Percentiles rank a stretch among this genome's conserved stretches.
Conservation (phyloP, 73 alveolate genomes). For the Blepharisma stoltei region DNA sequence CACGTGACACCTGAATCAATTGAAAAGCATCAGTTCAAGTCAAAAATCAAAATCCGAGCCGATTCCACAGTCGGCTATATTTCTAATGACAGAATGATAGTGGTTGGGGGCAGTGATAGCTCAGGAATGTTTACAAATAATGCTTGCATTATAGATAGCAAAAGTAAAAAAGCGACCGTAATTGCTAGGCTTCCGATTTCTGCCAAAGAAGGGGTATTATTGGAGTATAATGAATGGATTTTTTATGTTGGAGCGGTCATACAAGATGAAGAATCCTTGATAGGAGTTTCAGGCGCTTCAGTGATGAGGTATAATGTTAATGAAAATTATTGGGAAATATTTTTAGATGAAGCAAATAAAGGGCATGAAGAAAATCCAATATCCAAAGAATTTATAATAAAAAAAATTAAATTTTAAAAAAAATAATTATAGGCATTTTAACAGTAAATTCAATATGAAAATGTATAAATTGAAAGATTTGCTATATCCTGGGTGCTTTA, state of each 20-base stretch:
- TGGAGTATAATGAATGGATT: background rate
- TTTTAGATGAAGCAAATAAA: background rate
- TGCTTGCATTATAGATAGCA: background rate
- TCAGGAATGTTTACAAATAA: background rate
- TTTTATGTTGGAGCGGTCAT: background rate
- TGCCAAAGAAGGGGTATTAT: background rate
- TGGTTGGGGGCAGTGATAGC: background rate
- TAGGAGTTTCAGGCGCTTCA: background rate
- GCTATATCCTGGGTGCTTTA: constrained; percentile 7
- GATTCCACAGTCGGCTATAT: background rate
- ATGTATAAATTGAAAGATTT: background rate
- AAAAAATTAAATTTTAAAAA: no score
- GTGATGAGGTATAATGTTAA: background rate
- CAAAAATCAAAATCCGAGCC: background rate
- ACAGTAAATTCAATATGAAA: no score
- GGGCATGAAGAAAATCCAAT: no score
- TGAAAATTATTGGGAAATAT: background rate
- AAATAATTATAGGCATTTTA: no score
- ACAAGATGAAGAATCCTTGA: background rate
- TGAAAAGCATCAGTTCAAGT: no score
- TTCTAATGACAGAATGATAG: background rate
- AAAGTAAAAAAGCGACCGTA: background rate
- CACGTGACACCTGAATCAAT: no score
- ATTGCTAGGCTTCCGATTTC: background rate
- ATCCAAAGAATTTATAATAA: no score